phyloP scores from a whole-genome alignment of 2,329 filamentous ascomycete species.

The Beauveria bassiana region DNA sequence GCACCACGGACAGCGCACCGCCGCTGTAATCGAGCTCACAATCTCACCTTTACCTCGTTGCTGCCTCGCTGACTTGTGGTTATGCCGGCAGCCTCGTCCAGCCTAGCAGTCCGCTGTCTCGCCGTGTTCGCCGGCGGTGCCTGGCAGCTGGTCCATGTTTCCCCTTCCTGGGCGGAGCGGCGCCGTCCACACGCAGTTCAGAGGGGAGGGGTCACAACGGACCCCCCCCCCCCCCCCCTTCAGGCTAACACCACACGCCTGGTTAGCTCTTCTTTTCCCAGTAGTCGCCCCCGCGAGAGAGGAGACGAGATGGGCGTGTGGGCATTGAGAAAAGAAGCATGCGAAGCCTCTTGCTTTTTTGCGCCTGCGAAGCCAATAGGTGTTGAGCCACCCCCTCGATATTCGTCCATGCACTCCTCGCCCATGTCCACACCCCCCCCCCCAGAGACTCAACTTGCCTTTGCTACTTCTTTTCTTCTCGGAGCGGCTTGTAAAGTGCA shows the following conservation, averaged over 20 bases:
- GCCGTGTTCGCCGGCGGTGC: not conserved
- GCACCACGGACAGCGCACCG: not conserved
- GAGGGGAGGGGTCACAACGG: not conserved
- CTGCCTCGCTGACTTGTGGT: not conserved
- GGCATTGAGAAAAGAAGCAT: conserved; percentile 8
- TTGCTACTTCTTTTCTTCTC: conserved; percentile 2
- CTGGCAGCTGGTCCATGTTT: not conserved
- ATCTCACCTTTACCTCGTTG: not conserved
- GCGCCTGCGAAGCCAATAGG: conserved; percentile 5
- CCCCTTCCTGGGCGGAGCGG: conserved; percentile 1
- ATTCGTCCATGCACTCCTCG: not conserved
- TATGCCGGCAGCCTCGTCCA: conserved; percentile 5
- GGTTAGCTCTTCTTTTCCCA: conserved; percentile 4
- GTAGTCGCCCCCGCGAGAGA: conserved; percentile 3
- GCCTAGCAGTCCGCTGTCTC: not conserved
- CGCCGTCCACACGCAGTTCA: not conserved
- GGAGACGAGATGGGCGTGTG: conserved; percentile 7
- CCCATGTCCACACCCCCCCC: not conserved
- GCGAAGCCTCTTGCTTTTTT: conserved; percentile 5
- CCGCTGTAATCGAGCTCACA: not conserved
- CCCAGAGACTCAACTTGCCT: not conserved
- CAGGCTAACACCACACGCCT: not conserved
- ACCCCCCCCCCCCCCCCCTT: not conserved
- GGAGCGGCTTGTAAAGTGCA: not conserved
- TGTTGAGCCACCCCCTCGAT: not conserved